Evolutionary conservation across 2,329 filamentous ascomycete species (phyloP).

Genomic region (Pestalotiopsis sp.): DNA sequence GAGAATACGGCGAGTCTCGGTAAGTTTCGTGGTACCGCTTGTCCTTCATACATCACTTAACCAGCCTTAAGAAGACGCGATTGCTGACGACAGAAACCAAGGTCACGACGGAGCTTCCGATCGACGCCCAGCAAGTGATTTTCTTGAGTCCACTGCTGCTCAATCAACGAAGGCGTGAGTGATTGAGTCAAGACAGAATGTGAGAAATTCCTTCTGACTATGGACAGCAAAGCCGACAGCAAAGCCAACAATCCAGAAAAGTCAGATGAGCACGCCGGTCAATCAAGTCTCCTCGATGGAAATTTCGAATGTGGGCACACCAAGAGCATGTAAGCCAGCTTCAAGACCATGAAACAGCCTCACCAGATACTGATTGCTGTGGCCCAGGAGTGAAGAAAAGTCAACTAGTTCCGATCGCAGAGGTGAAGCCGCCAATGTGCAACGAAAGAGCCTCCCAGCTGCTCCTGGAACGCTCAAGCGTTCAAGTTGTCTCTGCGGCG

Average conservation of each 20-base stretch:
- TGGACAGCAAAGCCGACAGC: no score
- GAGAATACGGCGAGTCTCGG: neutral
- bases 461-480: slow-evolving; percentile 6
- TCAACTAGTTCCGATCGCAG: neutral
- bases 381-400: neutral
- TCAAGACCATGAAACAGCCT: no score
- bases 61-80: neutral
- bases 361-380: neutral
- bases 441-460: neutral
- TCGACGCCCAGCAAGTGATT: neutral
- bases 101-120: slow-evolving; percentile 6
- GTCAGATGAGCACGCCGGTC: neutral
- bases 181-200: neutral
- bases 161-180: neutral
- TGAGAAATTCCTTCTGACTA: neutral
- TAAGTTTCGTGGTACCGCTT: neutral
- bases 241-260: neutral
- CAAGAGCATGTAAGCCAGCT: neutral
- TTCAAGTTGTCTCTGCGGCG: slow-evolving; percentile 9
- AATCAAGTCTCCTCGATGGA: neutral
- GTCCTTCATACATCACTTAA: neutral
- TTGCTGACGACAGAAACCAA: neutral
- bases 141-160: neutral
- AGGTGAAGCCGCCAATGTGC: neutral
- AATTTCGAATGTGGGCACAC: slow-evolving; percentile 3